Conservation (phyloP, 768 basidiomycete genomes). For the Boletus bicolor region DNA sequence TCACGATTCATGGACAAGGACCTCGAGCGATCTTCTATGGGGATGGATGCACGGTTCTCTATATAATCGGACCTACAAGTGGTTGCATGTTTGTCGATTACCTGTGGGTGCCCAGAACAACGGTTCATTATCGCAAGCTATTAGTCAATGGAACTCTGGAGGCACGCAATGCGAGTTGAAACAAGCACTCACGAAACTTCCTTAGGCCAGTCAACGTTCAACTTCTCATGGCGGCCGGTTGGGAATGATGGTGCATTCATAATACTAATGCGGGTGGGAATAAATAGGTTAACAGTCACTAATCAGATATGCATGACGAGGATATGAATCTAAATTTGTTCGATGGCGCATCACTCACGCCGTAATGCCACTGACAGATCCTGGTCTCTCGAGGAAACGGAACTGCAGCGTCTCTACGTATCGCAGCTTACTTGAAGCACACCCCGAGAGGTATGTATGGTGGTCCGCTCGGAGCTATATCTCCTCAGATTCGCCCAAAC, state of each 20-base stretch:
- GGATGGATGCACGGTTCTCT: no score
- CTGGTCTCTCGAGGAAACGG: neutral
- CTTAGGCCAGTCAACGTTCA: neutral
- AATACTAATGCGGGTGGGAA: neutral
- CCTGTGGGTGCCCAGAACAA: neutral
- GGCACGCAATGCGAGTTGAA: neutral
- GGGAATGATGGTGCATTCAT: neutral
- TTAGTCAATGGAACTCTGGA: neutral
- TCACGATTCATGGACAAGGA: neutral
- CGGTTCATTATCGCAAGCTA: neutral
- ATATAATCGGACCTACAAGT: no score
- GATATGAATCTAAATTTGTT: neutral
- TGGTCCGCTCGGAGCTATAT: neutral
- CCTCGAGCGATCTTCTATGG: no score
- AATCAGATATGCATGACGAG: neutral
- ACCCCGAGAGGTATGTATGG: neutral
- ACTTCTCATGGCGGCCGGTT: neutral
- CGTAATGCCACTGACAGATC: neutral
- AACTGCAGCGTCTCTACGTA: neutral
- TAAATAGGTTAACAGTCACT: no score
- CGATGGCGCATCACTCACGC: neutral
- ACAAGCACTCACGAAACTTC: neutral
- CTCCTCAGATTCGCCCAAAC: neutral
- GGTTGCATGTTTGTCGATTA: no score
- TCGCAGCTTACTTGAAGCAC: neutral